These are phyloP conservation scores for Dichomitus squalens DNA, from an alignment of 1,284 basidiomycete genomes.

Conservation along the genomic window DNA sequence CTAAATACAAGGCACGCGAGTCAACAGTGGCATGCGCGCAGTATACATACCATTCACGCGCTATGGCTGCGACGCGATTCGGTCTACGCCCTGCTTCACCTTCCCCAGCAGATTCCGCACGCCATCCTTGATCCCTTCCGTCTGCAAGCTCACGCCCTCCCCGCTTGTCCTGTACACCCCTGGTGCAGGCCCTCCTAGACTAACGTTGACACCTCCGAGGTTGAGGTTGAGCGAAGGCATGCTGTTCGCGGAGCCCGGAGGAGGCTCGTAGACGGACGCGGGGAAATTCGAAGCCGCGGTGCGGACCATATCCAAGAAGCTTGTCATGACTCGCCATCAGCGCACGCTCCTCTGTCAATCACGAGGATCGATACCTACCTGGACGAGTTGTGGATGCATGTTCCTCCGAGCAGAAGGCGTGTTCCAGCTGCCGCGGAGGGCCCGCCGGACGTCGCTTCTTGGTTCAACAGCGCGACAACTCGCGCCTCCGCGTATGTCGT, in stretches of 20 bases:
- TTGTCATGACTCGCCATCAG: constrained; percentile 32
- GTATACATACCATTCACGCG: not conserved
- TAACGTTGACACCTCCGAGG: constrained; percentile 89
- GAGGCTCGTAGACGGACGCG: constrained; percentile 67
- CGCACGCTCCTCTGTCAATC: constrained; percentile 9
- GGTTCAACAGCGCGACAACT: constrained; percentile 82
- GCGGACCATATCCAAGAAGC: constrained; percentile 77
- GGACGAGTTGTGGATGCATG: constrained; percentile 90
- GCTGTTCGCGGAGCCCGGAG: constrained; percentile 65
- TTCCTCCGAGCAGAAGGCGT: constrained; percentile 87
- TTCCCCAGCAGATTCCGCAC: constrained; percentile 86
- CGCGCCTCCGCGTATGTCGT: constrained; percentile 94
- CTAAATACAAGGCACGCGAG: constrained; percentile 5
- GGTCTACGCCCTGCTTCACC: constrained; percentile 87
- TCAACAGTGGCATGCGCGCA: constrained; percentile 13
- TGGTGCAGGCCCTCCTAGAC: constrained; percentile 80
- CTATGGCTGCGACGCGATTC: constrained; percentile 41
- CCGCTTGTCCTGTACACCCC: constrained; percentile 82
- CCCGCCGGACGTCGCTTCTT: constrained; percentile 62
- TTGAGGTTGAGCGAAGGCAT: constrained; percentile 84
- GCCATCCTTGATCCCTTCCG: constrained; percentile 83
- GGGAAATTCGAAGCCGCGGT: constrained; percentile 64
- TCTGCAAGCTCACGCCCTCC: constrained; percentile 67
- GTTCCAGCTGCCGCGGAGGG: constrained; percentile 51
- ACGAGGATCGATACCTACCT: constrained; percentile 53